Evolutionary conservation across 176 grass and related monocot species (phyloP).

Genomic region (Avena atlantica): DNA sequence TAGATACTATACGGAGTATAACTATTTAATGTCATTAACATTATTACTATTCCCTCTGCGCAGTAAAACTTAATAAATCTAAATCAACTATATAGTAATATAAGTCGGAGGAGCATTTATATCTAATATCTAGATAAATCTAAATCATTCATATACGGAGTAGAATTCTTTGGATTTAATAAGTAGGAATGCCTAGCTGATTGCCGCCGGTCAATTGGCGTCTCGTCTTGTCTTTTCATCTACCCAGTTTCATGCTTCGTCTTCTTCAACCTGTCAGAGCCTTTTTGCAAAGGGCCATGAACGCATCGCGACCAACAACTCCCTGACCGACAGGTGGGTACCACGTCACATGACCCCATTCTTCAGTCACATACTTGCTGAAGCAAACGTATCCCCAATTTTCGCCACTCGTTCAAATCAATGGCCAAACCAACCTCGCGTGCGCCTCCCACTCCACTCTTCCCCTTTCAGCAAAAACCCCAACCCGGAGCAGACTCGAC

Average conservation of each 20-base stretch:
- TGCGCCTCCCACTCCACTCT: not conserved
- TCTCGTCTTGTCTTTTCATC: not conserved
- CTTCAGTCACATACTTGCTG: not conserved
- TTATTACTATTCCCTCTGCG: no score
- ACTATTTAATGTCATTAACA: no score
- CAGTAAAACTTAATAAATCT: no score
- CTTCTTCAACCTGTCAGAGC: conserved; percentile 29
- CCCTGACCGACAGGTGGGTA: not conserved
- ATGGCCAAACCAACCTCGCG: conserved; percentile 1
- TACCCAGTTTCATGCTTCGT: conserved; percentile 13
- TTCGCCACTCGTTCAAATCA: conserved; percentile 47
- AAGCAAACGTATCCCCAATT: not conserved
- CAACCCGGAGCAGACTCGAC: conserved; percentile 22
- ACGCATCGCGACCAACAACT: no score
- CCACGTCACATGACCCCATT: not conserved
- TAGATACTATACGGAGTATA: no score
- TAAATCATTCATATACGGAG: no score
- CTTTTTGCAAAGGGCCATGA: not conserved
- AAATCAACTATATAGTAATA: no score
- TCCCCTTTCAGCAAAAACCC: conserved; percentile 43
- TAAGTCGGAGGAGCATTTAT: no score
- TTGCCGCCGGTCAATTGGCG: not conserved
- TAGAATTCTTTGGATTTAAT: no score
- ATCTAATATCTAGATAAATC: no score
- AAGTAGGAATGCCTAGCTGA: not conserved